Base-by-base conservation (phyloP, 805 yeast species). In the Saccharomycopsis sp. region DNA sequence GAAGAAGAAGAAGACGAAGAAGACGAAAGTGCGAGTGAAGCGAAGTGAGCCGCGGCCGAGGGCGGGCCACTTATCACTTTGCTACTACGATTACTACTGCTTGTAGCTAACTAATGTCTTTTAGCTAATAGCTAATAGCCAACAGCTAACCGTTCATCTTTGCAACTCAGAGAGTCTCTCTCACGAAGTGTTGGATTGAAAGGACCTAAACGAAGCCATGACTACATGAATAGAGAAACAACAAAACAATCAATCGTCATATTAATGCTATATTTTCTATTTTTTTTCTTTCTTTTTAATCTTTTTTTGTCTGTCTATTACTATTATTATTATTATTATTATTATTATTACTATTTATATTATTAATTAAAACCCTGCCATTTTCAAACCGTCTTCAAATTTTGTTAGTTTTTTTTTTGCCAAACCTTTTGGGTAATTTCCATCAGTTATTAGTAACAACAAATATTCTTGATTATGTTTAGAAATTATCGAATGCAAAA, bases 1-100 rank as follows among this genome's bases (percentile, higher is more conserved):
- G 85, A 74, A 13, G 78, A 69, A 43, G 77, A 67, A 44, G 75
- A 68, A 23, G 82, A 78, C 40, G 84, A 76, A 48, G 80, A 73
- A 41, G 81, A 75, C 14, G 81, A 74, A 36, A n/a, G n/a, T n/a
- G n/a, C n/a, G n/a, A n/a, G n/a, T n/a, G n/a, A n/a, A n/a, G n/a
- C n/a, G n/a, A n/a, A n/a, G n/a, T n/a, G n/a, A n/a, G n/a, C n/a
- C n/a, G n/a, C n/a, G n/a, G n/a, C n/a, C n/a, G n/a, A n/a, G n/a
- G n/a, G n/a, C n/a, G n/a, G n/a, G n/a, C n/a, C n/a, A n/a, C n/a
- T n/a, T n/a, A n/a, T n/a, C n/a, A n/a, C n/a, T n/a, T n/a, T n/a
- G n/a, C n/a, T n/a, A n/a, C n/a, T n/a, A n/a, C n/a, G n/a, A n/a
- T n/a, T n/a, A n/a, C n/a, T n/a, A n/a, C n/a, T n/a, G n/a, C n/a